Base-by-base conservation (phyloP, 768 basidiomycete species). In the Trametes cingulata region DNA sequence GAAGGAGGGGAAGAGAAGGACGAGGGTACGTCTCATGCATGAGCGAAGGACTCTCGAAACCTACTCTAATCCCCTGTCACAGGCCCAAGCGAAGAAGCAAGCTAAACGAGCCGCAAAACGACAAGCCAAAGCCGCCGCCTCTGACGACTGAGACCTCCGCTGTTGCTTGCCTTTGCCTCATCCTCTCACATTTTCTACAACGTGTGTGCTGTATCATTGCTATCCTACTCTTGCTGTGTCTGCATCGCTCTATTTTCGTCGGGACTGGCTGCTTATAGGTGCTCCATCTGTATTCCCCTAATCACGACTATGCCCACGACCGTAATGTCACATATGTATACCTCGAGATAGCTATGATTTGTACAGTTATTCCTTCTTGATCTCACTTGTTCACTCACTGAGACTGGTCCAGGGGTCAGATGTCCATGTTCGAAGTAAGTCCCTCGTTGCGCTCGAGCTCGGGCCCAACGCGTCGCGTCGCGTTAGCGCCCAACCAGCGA, bases 71-170 rank as follows among this genome's bases (percentile, higher is more conserved):
- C 15, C 3, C 9, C 7, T 14, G 17, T 35, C 10, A 14, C 37
- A 72, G 71, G 71, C 69, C n/a, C 65, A 64, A 48, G 71, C 68
- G n/a, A 71, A 68, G 58, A 68, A 69, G 53, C 70, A 70, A 41
- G 66, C 65, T 9, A 57, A 45, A 51, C 60, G 61, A 56, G 58
- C 60, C 6, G 61, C 61, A 29, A 65, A 63, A 46, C 65, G 69
- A 29, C 68, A 65, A 57, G 43, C 63, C 22, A 62, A 58, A 37
- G 45, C 51, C 2, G 52, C 49, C 19, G 29, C 48, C 5, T 56
- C 61, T 7, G 61, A 61, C 40, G 60, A 53, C 25, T 67, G 53
- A 33, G n/a, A 66, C 22, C 20, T 33, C 14, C 6, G 36, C 36
- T 15, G 6, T 1, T 35, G 17, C 17, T 33, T 36, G 35, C 48